Conservation (phyloP, 2,329 filamentous ascomycete species). For the Fusarium heterosporum region DNA sequence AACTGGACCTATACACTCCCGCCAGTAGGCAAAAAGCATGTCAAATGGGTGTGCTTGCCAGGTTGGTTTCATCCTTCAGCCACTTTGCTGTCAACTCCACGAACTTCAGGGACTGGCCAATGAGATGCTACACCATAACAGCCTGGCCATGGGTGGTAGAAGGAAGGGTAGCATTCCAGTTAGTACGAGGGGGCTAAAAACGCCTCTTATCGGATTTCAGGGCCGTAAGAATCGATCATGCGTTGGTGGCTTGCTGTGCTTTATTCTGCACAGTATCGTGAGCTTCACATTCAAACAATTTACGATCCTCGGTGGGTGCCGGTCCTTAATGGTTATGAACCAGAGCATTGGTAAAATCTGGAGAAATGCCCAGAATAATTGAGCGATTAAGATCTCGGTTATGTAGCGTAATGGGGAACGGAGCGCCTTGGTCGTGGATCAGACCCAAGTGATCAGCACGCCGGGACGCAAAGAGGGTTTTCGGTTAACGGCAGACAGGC, state of each 20-base stretch:
- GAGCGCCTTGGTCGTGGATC: constrained; percentile 17
- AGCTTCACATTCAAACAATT: background rate
- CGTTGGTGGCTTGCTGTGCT: background rate
- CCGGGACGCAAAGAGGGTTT: constrained; percentile 1
- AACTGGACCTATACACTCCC: background rate
- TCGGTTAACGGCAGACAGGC: constrained; percentile 23
- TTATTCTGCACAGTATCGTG: background rate
- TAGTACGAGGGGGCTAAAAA: constrained; percentile 7
- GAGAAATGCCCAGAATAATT: constrained; percentile 21
- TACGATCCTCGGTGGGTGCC: constrained; percentile 6
- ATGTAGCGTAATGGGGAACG: constrained; percentile 10
- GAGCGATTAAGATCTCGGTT: constrained; percentile 5
- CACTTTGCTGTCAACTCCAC: background rate
- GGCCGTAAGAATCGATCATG: constrained; percentile 27
- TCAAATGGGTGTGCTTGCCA: background rate
- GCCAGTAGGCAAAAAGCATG: background rate
- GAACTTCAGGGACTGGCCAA: constrained; percentile 18
- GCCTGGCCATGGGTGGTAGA: background rate
- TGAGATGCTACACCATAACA: background rate
- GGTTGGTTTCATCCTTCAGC: constrained; percentile 18
- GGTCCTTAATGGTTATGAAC: constrained; percentile 1
- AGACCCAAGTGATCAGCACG: constrained; percentile 15
- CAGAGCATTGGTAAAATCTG: constrained; percentile 19
- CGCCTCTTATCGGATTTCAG: constrained; percentile 39
- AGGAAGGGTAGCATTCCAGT: constrained; percentile 16